Conservation (phyloP, 495 filamentous ascomycete species). For the Podospora tetraspora region DNA sequence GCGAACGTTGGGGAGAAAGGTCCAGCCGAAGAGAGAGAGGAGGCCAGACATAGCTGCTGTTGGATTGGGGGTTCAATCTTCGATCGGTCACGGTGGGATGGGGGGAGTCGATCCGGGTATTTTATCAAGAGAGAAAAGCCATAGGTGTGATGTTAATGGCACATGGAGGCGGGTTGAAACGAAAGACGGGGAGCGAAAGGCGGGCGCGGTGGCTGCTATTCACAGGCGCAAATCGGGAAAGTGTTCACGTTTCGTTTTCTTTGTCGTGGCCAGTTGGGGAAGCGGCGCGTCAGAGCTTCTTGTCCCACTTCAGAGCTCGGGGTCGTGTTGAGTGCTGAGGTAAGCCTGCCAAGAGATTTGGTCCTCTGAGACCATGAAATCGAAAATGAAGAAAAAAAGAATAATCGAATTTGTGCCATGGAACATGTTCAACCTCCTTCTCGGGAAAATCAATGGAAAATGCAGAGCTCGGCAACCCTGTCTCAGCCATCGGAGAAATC, state of each 20-base stretch:
- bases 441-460: neutral
- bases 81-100: neutral
- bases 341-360: neutral
- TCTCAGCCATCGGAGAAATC: neutral
- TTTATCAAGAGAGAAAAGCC: neutral
- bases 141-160: neutral
- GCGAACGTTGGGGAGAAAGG: constrained; percentile 69
- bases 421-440: neutral
- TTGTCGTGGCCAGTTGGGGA: neutral
- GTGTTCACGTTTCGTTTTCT: neutral
- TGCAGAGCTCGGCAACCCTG: neutral
- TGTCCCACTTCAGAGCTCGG: neutral
- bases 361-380: neutral
- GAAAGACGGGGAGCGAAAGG: neutral
- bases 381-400: too few species aligned
- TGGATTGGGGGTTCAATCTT: too few species aligned
- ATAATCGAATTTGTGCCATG: neutral
- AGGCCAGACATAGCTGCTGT: constrained; percentile 34
- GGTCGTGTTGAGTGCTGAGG: neutral
- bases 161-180: neutral
- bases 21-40: constrained; percentile 77
- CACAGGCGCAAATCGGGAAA: neutral
- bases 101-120: neutral
- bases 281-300: neutral
- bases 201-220: neutral